A percentile compares a stretch with the other conserved stretches of the same genome.
Evolutionary conservation across 768 basidiomycete genomes (phyloP).

Genomic region (Lactarius psammicola): DNA sequence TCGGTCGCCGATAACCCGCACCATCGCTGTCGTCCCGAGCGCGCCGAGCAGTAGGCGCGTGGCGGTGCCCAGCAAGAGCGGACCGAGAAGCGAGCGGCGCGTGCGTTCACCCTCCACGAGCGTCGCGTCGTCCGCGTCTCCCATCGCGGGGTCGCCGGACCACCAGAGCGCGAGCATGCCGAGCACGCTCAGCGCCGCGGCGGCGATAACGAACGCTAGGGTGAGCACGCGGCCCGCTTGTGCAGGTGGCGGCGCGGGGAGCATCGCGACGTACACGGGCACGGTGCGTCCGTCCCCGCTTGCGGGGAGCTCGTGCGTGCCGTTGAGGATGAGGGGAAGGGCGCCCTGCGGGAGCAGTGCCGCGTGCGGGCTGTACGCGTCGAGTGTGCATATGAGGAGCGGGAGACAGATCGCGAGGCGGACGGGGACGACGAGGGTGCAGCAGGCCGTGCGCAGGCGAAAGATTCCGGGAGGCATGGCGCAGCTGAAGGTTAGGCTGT

Average conservation of each 20-base stretch:
- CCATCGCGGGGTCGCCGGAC: neutral
- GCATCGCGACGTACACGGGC: constrained; percentile 13
- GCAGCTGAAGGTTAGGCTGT: constrained; percentile 6
- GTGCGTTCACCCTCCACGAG: constrained; percentile 9
- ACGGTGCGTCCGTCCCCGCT: constrained; percentile 3
- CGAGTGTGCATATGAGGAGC: constrained; percentile 24
- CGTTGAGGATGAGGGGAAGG: constrained; percentile 2
- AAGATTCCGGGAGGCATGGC: constrained; percentile 23
- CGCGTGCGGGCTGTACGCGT: constrained; percentile 19
- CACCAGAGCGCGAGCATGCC: constrained; percentile 19
- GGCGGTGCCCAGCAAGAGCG: constrained; percentile 10
- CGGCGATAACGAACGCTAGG: constrained; percentile 20
- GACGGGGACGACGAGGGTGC: constrained; percentile 24
- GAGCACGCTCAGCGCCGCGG: constrained; percentile 16
- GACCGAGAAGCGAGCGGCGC: neutral
- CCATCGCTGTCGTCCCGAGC: constrained; percentile 26
- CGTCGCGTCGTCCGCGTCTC: constrained; percentile 17
- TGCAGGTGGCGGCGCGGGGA: neutral
- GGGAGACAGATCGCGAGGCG: constrained; percentile 27
- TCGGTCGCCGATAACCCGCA: constrained; percentile 11
- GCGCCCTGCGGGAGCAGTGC: constrained; percentile 9
- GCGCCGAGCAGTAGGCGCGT: constrained; percentile 19
- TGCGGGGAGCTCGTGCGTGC: neutral
- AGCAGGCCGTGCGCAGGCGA: constrained; percentile 23
- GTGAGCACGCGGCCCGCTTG: constrained; percentile 16